Conservation (phyloP, 306 rosid genomes). For the Cyamopsis tetragonoloba region DNA sequence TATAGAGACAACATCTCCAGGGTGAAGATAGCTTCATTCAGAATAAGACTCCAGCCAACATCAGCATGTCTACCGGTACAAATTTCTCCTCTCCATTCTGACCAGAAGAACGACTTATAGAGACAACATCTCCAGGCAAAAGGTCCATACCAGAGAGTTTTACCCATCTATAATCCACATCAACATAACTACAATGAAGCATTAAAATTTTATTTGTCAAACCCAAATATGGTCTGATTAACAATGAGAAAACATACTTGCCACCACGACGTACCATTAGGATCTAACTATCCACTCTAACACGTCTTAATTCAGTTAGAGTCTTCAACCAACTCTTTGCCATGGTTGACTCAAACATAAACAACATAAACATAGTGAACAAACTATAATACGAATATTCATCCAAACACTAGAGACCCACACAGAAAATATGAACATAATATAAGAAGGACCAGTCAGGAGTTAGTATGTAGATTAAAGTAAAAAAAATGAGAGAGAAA, state of each 20-base stretch:
- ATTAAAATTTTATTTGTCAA: conserved; percentile 12
- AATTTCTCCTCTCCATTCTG: conserved; percentile 89
- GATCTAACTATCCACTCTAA: conserved; percentile 88
- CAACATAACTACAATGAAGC: conserved; percentile 16
- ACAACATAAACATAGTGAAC: conserved; percentile 93
- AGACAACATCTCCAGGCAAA: conserved; percentile 97
- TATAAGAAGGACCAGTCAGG: conserved; percentile 16
- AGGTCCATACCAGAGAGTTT: conserved; percentile 88
- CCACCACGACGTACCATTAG: conserved; percentile 93
- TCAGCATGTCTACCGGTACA: conserved; percentile 98
- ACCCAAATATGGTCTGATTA: conserved; percentile 9
- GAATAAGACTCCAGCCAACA: conserved; percentile 97
- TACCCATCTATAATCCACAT: conserved; percentile 69
- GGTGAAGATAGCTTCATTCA: conserved; percentile 97
- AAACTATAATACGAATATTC: conserved; percentile 99
- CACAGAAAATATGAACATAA: conserved; percentile 77
- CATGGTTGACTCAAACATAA: conserved; percentile 99
- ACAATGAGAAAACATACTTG: conserved; percentile 63
- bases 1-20: conserved; percentile 87
- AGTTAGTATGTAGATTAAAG: conserved; percentile 15
- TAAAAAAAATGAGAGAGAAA: too few species aligned
- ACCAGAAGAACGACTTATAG: conserved; percentile 83
- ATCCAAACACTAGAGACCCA: conserved; percentile 99
- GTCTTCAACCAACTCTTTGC: conserved; percentile 97
- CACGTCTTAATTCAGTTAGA: conserved; percentile 93